Conservation (phyloP, 2,329 filamentous ascomycete genomes). For the Metarhizium robertsii region DNA sequence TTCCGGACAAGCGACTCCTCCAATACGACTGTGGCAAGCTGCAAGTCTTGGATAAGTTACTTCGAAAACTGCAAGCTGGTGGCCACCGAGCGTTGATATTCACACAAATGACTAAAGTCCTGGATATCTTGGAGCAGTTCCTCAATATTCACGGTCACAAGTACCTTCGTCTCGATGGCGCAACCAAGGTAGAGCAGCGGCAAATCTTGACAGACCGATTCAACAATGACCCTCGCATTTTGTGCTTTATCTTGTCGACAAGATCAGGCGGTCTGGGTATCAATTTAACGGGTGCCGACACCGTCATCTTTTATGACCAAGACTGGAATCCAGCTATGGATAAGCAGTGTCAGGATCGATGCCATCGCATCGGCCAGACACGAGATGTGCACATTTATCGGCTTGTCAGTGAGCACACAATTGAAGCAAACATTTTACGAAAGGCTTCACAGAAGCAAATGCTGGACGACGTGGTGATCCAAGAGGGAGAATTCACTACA, state of each 20-base stretch:
- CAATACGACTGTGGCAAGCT: constrained; percentile 98
- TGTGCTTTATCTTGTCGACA: constrained; percentile 92
- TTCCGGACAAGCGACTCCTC: constrained; percentile 89
- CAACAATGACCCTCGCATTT: constrained; percentile 86
- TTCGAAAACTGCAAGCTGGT: constrained; percentile 78
- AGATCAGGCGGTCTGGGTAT: constrained; percentile 91
- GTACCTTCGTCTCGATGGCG: constrained; percentile 92
- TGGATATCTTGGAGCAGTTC: constrained; percentile 96
- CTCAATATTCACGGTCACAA: constrained; percentile 96
- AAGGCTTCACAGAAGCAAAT: constrained; percentile 97
- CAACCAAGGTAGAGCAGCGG: constrained; percentile 89
- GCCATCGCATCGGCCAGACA: constrained; percentile 94
- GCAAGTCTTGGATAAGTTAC: constrained; percentile 75
- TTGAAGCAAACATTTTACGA: constrained; percentile 93
- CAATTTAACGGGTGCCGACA: constrained; percentile 93
- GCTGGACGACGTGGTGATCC: constrained; percentile 95
- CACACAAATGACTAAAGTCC: constrained; percentile 97
- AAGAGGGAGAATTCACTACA: constrained; percentile 95
- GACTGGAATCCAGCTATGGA: constrained; percentile 99
- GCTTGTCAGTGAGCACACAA: constrained; percentile 85
- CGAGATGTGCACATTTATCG: constrained; percentile 97
- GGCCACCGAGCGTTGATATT: constrained; percentile 95
- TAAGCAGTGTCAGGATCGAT: constrained; percentile 96
- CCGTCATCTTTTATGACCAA: constrained; percentile 97
- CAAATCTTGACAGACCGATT: constrained; percentile 95